Percentiles rank a stretch among this genome's conserved stretches.
Evolutionary conservation across 441 rosid genomes (phyloP).

Genomic region (Dalechampia spathulata): DNA sequence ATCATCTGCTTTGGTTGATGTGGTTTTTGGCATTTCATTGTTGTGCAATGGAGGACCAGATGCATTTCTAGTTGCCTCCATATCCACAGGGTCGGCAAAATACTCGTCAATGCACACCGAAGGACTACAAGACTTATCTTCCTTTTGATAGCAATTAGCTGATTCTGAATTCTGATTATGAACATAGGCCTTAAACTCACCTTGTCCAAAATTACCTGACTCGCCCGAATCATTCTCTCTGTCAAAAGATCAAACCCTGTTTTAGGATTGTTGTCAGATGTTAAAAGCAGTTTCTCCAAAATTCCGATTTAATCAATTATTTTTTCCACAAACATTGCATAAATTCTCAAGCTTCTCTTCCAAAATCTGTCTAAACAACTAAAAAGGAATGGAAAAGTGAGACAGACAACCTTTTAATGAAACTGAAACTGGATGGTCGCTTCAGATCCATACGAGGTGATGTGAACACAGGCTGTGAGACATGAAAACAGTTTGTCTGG

Average conservation of each 20-base stretch:
- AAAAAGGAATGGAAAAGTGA: too few relatives aligned
- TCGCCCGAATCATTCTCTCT: too few relatives aligned
- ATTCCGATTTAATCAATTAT: too few relatives aligned
- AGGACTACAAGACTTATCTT: constrained; percentile 11
- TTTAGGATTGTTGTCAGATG: too few relatives aligned
- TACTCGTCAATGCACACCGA: constrained; percentile 20
- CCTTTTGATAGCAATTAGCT: constrained; percentile 7
- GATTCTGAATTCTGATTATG: not conserved
- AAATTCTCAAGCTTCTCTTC: too few relatives aligned
- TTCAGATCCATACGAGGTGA: constrained; percentile 23
- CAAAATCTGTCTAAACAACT: too few relatives aligned
- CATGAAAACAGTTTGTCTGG: constrained; percentile 12
- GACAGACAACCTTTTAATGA: constrained; percentile 24
- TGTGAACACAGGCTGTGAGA: constrained; percentile 22
- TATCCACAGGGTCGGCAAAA: constrained; percentile 16
- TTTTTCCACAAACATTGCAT: too few relatives aligned
- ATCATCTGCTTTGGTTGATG: too few relatives aligned
- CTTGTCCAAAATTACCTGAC: constrained; percentile 8
- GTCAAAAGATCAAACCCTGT: too few relatives aligned
- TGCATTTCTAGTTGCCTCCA: constrained; percentile 6
- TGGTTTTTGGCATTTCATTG: too few relatives aligned
- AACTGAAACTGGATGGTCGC: constrained; percentile 2
- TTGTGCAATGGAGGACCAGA: not conserved
- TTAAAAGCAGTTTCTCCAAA: too few relatives aligned
- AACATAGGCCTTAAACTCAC: constrained; percentile 4